Conservation (phyloP, 805 yeast genomes). For the Candida pseudoglaebosa region DNA sequence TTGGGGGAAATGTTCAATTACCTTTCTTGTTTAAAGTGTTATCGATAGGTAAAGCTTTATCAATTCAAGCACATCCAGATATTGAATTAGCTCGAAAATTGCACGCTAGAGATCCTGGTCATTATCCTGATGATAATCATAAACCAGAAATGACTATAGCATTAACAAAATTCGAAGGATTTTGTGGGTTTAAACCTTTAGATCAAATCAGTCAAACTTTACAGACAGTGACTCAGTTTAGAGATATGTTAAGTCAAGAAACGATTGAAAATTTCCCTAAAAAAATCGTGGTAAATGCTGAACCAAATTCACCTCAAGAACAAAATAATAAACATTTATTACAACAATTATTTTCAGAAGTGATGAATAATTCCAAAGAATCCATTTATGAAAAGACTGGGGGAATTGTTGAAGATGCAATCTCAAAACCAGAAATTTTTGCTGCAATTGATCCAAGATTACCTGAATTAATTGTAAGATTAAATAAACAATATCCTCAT, state of each 20-base stretch:
- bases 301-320: conserved; percentile 51
- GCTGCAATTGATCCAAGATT: conserved; percentile 44
- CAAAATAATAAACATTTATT: conserved; percentile 57
- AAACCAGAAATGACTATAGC: conserved; percentile 99
- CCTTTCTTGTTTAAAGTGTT: conserved; percentile 94
- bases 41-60: conserved; percentile 86
- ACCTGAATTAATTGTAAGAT: conserved; percentile 69
- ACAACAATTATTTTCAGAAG: conserved; percentile 70
- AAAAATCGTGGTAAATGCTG: conserved; percentile 44
- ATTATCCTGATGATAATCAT: conserved; percentile 97
- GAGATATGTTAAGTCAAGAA: conserved; percentile 62
- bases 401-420: conserved; percentile 64
- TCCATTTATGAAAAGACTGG: conserved; percentile 53
- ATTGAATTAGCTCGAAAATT: conserved; percentile 73
- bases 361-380: conserved; percentile 80
- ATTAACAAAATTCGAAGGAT: conserved; percentile 91
- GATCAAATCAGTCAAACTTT: conserved; percentile 68
- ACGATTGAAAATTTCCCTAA: conserved; percentile 49
- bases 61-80: conserved; percentile 98
- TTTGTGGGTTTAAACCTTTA: conserved; percentile 96
- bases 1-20: conserved; percentile 64
- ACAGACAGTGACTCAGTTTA: conserved; percentile 71
- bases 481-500: conserved; percentile 84
- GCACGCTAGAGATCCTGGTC: conserved; percentile 79
- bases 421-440: conserved; percentile 55